These are phyloP conservation scores for Plasmodium ovale DNA, from an alignment of 169 alveolate genomes.

Conservation along the genomic window DNA sequence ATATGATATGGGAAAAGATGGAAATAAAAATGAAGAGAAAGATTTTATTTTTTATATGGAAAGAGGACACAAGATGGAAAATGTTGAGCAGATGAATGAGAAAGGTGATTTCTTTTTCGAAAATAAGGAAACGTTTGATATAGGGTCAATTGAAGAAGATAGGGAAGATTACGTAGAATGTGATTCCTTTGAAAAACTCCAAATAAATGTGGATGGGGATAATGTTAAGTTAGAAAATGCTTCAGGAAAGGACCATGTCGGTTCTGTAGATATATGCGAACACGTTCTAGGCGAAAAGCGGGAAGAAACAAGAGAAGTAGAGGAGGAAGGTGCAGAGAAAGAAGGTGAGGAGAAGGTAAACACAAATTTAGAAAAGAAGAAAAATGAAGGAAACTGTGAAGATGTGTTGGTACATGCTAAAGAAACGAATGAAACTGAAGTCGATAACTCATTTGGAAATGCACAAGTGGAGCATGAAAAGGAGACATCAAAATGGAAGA, in stretches of 20 bases:
- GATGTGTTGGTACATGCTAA: background rate
- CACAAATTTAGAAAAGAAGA: too few relatives aligned
- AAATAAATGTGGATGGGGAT: background rate
- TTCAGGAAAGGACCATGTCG: background rate
- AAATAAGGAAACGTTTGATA: background rate
- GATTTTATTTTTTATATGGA: too few relatives aligned
- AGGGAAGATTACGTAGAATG: background rate
- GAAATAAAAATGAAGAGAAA: background rate
- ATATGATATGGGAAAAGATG: background rate
- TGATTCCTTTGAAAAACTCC: background rate
- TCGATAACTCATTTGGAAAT: background rate
- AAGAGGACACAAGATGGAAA: too few relatives aligned
- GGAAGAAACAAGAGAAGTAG: too few relatives aligned
- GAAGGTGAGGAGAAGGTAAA: too few relatives aligned
- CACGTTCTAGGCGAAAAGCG: background rate
- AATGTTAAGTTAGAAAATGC: background rate
- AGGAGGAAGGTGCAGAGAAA: too few relatives aligned
- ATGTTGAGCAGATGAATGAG: too few relatives aligned
- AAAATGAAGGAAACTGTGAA: background rate
- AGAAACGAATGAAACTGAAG: slow-evolving; percentile 18
- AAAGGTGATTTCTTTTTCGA: too few relatives aligned
- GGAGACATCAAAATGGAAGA: background rate
- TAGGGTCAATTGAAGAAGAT: background rate
- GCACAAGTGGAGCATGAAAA: background rate
- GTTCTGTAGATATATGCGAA: background rate